Evolutionary conservation across 2,329 filamentous ascomycete genomes (phyloP).

Genomic region (Corniculantispora saksenae): DNA sequence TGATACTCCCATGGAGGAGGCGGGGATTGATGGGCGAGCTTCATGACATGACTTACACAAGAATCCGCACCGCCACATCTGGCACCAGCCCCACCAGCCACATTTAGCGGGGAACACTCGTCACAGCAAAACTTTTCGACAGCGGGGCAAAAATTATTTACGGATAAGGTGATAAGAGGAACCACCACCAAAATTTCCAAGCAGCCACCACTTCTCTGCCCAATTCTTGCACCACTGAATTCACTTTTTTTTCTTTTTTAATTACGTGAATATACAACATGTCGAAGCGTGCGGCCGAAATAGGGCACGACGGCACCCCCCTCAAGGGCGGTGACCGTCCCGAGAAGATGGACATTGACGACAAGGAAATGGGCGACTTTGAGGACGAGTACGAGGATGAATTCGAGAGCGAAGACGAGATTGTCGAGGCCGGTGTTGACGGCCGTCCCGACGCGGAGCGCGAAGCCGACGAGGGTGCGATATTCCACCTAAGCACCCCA

Average conservation of each 20-base stretch:
- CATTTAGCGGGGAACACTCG: neutral
- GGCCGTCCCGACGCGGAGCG: constrained; percentile 88
- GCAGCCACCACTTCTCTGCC: neutral
- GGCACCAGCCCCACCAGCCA: constrained; percentile 2
- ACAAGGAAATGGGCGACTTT: constrained; percentile 73
- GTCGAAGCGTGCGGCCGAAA: constrained; percentile 62
- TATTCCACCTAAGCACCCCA: neutral
- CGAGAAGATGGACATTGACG: constrained; percentile 67
- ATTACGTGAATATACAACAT: too few species aligned
- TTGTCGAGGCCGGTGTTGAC: constrained; percentile 91
- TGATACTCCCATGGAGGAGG: too few species aligned
- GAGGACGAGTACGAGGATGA: constrained; percentile 95
- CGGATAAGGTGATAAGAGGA: constrained; percentile 18
- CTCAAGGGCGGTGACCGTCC: constrained; percentile 64
- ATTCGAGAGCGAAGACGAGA: constrained; percentile 86
- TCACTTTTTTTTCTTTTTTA: too few species aligned
- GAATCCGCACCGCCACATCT: too few species aligned
- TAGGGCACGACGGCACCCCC: constrained; percentile 46
- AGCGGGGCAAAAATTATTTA: constrained; percentile 14
- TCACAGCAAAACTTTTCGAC: constrained; percentile 13
- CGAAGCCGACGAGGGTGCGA: constrained; percentile 75
- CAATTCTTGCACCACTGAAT: too few species aligned
- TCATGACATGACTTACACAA: too few species aligned
- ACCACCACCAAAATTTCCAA: constrained; percentile 3
- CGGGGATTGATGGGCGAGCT: too few species aligned